phyloP scores from a whole-genome alignment of 495 filamentous ascomycete species.

The Aspergillus hancockii region DNA sequence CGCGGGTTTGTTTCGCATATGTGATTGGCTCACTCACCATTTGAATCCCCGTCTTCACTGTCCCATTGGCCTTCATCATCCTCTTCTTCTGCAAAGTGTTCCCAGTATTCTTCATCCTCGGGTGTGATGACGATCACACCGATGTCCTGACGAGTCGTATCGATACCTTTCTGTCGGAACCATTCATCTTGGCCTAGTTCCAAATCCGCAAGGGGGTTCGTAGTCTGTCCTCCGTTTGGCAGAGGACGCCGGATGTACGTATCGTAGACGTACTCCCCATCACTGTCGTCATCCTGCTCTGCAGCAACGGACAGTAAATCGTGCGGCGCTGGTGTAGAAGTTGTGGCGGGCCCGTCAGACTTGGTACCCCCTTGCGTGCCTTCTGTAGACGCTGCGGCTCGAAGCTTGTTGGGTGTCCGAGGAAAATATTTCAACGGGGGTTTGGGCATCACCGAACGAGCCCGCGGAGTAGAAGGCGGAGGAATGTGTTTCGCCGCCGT shows the following conservation, averaged over 20 bases:
- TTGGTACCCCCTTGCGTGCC: slow-evolving; percentile 11
- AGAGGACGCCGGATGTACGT: slow-evolving; percentile 56
- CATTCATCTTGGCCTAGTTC: slow-evolving; percentile 31
- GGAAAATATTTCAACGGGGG: slow-evolving; percentile 42
- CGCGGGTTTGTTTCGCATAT: not conserved
- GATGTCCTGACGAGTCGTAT: slow-evolving; percentile 41
- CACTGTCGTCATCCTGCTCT: slow-evolving; percentile 25
- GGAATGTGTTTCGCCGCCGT: slow-evolving; percentile 18
- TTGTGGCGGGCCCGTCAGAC: slow-evolving; percentile 1
- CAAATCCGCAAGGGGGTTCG: slow-evolving; percentile 34
- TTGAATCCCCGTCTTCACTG: slow-evolving; percentile 63
- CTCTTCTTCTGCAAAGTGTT: slow-evolving; percentile 53
- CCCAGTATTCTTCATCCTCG: slow-evolving; percentile 60
- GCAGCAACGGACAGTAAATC: not conserved
- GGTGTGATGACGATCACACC: slow-evolving; percentile 61
- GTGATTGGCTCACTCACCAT: slow-evolving; percentile 42
- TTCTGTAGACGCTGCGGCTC: slow-evolving; percentile 17
- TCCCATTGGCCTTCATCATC: slow-evolving; percentile 55
- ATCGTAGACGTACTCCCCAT: slow-evolving; percentile 62
- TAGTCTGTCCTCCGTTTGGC: slow-evolving; percentile 29
- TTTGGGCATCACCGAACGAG: slow-evolving; percentile 22
- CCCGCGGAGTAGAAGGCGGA: not conserved
- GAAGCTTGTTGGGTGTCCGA: slow-evolving; percentile 34
- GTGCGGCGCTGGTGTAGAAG: not conserved
- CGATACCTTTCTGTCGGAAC: slow-evolving; percentile 32